Evolutionary conservation across 1,139 yeast species (phyloP), one percentile per base, ranked within the genome.

Genomic region (Lodderomyces theae): DNA sequence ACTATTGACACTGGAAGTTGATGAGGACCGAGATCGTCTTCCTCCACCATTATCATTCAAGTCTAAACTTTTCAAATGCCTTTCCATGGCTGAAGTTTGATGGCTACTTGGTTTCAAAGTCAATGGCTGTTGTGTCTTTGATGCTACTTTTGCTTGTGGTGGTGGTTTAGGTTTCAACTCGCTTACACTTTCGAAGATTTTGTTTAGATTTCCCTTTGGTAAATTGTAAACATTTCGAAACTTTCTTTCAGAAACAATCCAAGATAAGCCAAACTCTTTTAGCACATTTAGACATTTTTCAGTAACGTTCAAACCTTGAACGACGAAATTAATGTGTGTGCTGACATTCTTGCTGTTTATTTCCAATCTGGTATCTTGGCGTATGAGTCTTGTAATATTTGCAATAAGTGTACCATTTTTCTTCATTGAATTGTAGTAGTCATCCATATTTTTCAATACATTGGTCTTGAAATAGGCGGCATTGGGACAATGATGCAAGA

Each of bases 371-470:
- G 79, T 59, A 34, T 71, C 73, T 45, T 72, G 72, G 35, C 81
- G 63, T 2, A 80, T 62, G 29, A 74, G 67, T 42, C 77, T 65
- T 0, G 80, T 65, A 30, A 79, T 61, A 6, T 70, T 68, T 7
- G 82, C 78, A 29, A 79, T 60, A 18, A 80, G 53, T 13, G 75
- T 65, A 10, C 79, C 79, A 50, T 77, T 80, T 47, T 74, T 78
- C 49, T 66, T 77, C 11, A 76, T 56, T 4, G 66, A 59, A 42
- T 69, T 69, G 54, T 78, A 75, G 34, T 63, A 57, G 4, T 69
- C 74, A 26, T 74, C 75, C 47, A 75, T 58, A 13, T 59, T 58
- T 11, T 56, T 60, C 34, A 79, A 51, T 2, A 66, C 43, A 33
- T 46, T 55, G 35, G 44, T 48, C 42, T 57, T 66, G 51, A 58